These are phyloP conservation scores for Fusarium concolor DNA, from an alignment of 2,329 filamentous ascomycete genomes.

Conservation along the genomic window DNA sequence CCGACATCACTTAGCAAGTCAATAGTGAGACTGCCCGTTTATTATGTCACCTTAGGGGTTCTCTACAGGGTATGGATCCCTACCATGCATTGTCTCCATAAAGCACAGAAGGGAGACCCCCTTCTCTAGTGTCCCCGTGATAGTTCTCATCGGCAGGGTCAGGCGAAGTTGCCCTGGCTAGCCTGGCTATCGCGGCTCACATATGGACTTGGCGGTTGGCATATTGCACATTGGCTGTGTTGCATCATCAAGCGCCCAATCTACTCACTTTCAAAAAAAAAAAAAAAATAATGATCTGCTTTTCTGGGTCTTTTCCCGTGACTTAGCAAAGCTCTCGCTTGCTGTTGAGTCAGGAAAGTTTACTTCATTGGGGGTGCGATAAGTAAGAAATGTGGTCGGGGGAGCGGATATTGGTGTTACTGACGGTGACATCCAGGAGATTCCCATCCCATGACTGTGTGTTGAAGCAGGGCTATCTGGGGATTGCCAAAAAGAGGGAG, in stretches of 20 bases:
- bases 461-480: slow-evolving; percentile 29
- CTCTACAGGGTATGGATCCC: slow-evolving; percentile 35
- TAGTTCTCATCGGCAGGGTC: slow-evolving; percentile 40
- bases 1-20: not conserved
- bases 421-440: slow-evolving; percentile 39
- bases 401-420: slow-evolving; percentile 29
- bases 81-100: slow-evolving; percentile 27
- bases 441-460: slow-evolving; percentile 33
- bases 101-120: slow-evolving; percentile 30
- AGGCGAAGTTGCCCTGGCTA: slow-evolving; percentile 37
- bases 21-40: not conserved
- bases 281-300: slow-evolving; percentile 11
- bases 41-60: not conserved
- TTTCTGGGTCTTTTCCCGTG: slow-evolving; percentile 5
- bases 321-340: slow-evolving; percentile 18
- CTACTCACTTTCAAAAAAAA: slow-evolving; percentile 4
- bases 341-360: slow-evolving; percentile 39
- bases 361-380: slow-evolving; percentile 22
- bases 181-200: slow-evolving; percentile 47
- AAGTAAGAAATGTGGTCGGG: slow-evolving; percentile 28
- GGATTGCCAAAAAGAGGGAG: slow-evolving; percentile 27
- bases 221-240: slow-evolving; percentile 8
- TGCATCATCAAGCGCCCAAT: slow-evolving; percentile 26
- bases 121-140: slow-evolving; percentile 33
- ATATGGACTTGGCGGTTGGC: slow-evolving; percentile 35